Conservation (phyloP, 202 grass and related monocot genomes). For the Panicum virgatum region DNA sequence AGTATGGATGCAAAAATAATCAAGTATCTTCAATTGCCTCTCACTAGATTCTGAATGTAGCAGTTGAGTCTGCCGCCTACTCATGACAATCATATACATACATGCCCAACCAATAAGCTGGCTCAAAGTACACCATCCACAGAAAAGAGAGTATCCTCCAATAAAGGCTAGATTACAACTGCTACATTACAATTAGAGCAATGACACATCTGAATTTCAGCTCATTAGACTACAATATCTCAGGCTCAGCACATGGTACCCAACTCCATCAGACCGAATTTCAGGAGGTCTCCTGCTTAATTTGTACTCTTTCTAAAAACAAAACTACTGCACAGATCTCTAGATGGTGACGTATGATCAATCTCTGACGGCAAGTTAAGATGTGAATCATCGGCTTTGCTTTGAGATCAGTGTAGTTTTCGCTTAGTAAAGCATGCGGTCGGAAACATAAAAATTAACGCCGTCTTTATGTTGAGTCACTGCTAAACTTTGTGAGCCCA, state of each 20-base stretch:
- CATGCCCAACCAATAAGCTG: constrained; percentile 40
- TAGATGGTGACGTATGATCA: neutral
- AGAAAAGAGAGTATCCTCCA: constrained; percentile 41
- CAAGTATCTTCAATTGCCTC: constrained; percentile 22
- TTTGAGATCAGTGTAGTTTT: constrained; percentile 13
- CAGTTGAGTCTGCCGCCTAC: constrained; percentile 38
- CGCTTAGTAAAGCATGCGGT: constrained; percentile 35
- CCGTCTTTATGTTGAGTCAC: constrained; percentile 44
- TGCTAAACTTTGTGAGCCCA: constrained; percentile 43
- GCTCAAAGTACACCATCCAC: constrained; percentile 36
- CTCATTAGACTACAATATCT: constrained; percentile 20
- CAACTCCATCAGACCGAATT: constrained; percentile 15
- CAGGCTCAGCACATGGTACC: constrained; percentile 29
- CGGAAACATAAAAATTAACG: constrained; percentile 37
- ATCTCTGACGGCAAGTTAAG: constrained; percentile 3
- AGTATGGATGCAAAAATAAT: constrained; percentile 32
- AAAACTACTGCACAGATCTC: constrained; percentile 19
- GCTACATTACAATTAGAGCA: constrained; percentile 35
- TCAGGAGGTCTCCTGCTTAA: constrained; percentile 17
- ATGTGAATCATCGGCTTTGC: neutral
- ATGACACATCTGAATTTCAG: constrained; percentile 26
- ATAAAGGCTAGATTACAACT: constrained; percentile 32
- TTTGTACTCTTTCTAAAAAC: constrained; percentile 21
- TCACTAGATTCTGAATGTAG: constrained; percentile 46
- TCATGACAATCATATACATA: neutral